These are phyloP conservation scores for Colletotrichum cuscutae DNA, from an alignment of 2,329 filamentous ascomycete genomes.

Conservation along the genomic window DNA sequence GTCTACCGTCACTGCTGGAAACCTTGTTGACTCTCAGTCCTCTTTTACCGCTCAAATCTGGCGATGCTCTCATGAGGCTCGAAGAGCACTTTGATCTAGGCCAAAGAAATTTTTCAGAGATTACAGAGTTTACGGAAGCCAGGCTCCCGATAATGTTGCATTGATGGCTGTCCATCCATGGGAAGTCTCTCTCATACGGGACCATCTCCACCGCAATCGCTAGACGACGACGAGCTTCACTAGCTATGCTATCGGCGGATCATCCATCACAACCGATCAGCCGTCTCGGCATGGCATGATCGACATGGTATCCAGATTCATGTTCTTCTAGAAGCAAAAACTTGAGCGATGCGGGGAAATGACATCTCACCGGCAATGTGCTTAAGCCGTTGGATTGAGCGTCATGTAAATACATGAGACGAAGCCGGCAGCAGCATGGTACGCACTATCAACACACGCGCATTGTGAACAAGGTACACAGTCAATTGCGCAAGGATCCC, in stretches of 20 bases:
- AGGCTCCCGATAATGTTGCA: background rate
- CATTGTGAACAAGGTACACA: background rate
- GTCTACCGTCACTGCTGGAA: background rate
- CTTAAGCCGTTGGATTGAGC: background rate
- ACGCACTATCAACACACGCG: background rate
- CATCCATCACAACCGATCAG: background rate
- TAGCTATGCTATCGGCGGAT: background rate
- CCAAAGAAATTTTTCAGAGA: background rate
- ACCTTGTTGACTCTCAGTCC: background rate
- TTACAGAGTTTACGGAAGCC: background rate
- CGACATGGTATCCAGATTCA: background rate
- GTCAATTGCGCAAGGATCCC: background rate
- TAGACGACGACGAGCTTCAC: background rate
- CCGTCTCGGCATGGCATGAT: background rate
- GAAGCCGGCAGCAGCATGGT: background rate
- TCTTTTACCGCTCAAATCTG: background rate
- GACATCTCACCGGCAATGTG: background rate
- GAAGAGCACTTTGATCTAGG: background rate
- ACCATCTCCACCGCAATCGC: background rate
- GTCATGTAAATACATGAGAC: slow-evolving; percentile 6
- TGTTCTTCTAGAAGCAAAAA: background rate
- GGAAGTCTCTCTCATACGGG: background rate
- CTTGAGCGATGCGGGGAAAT: background rate
- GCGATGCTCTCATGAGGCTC: background rate
- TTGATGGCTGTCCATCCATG: background rate